Conservation (phyloP, 2,329 filamentous ascomycete genomes). For the Nothophaeocryptopus gaeumannii region DNA sequence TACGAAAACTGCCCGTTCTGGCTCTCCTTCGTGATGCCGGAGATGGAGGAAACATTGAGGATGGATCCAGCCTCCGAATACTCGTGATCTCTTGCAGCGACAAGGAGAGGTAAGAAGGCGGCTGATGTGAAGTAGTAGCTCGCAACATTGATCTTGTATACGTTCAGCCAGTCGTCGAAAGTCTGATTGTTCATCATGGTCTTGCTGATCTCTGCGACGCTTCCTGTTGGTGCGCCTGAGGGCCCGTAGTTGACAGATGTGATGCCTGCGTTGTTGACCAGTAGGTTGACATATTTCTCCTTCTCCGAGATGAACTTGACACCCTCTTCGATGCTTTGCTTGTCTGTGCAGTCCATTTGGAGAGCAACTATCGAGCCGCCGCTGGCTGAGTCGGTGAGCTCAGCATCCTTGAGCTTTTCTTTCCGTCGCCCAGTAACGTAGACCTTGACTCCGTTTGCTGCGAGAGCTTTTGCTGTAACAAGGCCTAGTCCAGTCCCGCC, state of each 20-base stretch:
- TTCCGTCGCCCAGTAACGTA: conserved; percentile 48
- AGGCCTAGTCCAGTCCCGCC: conserved; percentile 49
- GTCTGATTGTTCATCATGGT: conserved; percentile 44
- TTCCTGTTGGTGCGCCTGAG: conserved; percentile 24
- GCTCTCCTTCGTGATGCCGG: conserved; percentile 44
- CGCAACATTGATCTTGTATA: conserved; percentile 47
- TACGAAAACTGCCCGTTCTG: conserved; percentile 47
- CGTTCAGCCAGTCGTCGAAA: conserved; percentile 44
- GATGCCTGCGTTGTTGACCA: conserved; percentile 35
- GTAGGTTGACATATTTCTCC: conserved; percentile 34
- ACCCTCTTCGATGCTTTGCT: conserved; percentile 28
- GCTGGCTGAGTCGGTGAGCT: conserved; percentile 55
- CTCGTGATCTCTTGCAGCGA: conserved; percentile 42
- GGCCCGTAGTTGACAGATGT: conserved; percentile 30
- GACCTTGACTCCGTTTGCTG: conserved; percentile 48
- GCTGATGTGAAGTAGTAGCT: conserved; percentile 46
- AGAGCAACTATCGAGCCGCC: conserved; percentile 53
- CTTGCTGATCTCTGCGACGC: conserved; percentile 57
- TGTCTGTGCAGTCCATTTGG: conserved; percentile 35
- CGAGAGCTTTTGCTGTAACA: conserved; percentile 48
- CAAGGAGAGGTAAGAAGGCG: conserved; percentile 45
- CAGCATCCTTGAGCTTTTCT: conserved; percentile 44
- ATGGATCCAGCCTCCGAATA: conserved; percentile 43
- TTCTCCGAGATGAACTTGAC: conserved; percentile 28
- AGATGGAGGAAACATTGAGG: conserved; percentile 47